A percentile compares a stretch with the other conserved stretches of the same genome.
phyloP scores from a whole-genome alignment of 164 flowering plant species.

The Aristolochia fimbriata region DNA sequence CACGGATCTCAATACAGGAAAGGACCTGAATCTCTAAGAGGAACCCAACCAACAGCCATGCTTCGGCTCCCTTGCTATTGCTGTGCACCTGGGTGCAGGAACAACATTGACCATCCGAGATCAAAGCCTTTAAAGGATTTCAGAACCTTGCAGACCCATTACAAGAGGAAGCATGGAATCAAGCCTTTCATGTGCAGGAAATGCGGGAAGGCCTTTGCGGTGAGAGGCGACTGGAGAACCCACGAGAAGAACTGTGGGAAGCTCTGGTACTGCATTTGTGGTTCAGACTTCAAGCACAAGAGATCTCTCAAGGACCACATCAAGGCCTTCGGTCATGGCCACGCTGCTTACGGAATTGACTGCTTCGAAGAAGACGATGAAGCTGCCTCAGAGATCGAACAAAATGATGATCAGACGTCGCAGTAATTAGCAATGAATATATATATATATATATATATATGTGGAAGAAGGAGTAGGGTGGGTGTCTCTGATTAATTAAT shows the following conservation, averaged over 20 bases:
- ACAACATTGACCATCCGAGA: conserved; percentile 84
- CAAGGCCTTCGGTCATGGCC: conserved; percentile 73
- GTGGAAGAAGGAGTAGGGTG: no score
- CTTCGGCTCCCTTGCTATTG: conserved; percentile 85
- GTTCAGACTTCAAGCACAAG: conserved; percentile 90
- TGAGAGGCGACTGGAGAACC: conserved; percentile 85
- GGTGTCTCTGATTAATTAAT: not conserved
- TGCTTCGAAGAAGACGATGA: conserved; percentile 67
- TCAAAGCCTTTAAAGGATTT: conserved; percentile 79
- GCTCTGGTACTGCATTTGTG: conserved; percentile 86
- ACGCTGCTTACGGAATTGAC: conserved; percentile 60
- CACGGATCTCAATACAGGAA: conserved; percentile 88
- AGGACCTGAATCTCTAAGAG: conserved; percentile 79
- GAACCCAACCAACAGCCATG: conserved; percentile 84
- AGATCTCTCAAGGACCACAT: conserved; percentile 83
- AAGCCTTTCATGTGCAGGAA: conserved; percentile 83
- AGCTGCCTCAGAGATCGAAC: conserved; percentile 71
- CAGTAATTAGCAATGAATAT: no score
- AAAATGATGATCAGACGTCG: conserved; percentile 46
- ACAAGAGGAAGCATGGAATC: conserved; percentile 86
- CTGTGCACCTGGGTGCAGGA: conserved; percentile 73
- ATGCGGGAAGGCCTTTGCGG: conserved; percentile 82
- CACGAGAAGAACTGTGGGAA: conserved; percentile 95
- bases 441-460: no score
- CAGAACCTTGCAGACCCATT: conserved; percentile 84